Evolutionary conservation across 495 filamentous ascomycete genomes (phyloP).

Genomic region (Talaromyces borbonicus): DNA sequence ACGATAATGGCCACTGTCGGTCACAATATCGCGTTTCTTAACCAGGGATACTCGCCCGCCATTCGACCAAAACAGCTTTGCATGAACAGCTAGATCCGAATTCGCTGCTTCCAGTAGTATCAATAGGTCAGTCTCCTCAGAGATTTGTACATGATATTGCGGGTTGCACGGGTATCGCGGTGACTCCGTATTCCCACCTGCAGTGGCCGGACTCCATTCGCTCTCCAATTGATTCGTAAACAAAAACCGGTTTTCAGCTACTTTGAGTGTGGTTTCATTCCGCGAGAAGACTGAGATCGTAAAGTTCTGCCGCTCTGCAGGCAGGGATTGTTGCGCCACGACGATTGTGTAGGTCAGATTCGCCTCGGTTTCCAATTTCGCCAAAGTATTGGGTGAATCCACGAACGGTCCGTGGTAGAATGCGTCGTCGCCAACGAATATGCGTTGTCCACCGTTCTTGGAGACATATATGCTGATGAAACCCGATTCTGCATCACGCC

Average conservation of each 20-base stretch:
- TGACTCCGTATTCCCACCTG: conserved; percentile 74
- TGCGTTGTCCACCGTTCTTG: conserved; percentile 56
- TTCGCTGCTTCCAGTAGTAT: conserved; percentile 69
- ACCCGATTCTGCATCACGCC: conserved; percentile 39
- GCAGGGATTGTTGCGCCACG: conserved; percentile 66
- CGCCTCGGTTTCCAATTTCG: conserved; percentile 56
- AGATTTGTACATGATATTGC: conserved; percentile 61
- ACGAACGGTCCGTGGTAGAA: conserved; percentile 71
- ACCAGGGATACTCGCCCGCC: conserved; percentile 60
- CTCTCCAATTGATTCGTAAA: conserved; percentile 44
- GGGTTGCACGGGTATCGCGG: conserved; percentile 72
- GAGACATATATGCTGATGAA: conserved; percentile 86
- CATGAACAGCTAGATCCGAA: conserved; percentile 61
- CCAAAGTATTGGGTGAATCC: conserved; percentile 85
- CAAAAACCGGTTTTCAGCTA: conserved; percentile 47
- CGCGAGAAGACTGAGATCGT: conserved; percentile 74
- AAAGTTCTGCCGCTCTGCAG: conserved; percentile 60
- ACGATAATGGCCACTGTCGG: conserved; percentile 74
- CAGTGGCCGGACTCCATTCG: conserved; percentile 66
- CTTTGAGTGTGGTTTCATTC: conserved; percentile 44
- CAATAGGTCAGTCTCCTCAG: conserved; percentile 45
- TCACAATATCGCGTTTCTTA: conserved; percentile 65
- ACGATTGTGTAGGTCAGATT: conserved; percentile 63
- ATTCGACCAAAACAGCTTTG: conserved; percentile 69
- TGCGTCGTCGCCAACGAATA: conserved; percentile 59